A percentile compares a stretch with the other conserved stretches of the same genome.
Evolutionary conservation across 2,329 filamentous ascomycete species (phyloP).

Genomic region (Eutypella sp.): DNA sequence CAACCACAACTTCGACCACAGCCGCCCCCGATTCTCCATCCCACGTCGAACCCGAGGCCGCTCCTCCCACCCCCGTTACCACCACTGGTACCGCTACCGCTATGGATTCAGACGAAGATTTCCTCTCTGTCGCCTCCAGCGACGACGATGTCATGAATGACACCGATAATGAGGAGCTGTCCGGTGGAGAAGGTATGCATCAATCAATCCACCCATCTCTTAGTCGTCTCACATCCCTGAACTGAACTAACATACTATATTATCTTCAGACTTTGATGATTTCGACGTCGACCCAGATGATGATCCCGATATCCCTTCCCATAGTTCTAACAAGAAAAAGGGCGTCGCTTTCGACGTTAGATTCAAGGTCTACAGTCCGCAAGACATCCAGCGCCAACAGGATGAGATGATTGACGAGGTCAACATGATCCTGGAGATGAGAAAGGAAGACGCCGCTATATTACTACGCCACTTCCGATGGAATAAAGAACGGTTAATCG

Average conservation of each 20-base stretch:
- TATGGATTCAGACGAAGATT: conserved; percentile 96
- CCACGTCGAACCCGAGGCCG: conserved; percentile 31
- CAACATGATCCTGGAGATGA: conserved; percentile 82
- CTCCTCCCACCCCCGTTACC: conserved; percentile 55
- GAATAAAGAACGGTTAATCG: conserved; percentile 94
- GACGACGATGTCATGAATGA: conserved; percentile 69
- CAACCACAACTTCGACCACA: conserved; percentile 6
- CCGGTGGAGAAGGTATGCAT: conserved; percentile 44
- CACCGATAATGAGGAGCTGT: conserved; percentile 66
- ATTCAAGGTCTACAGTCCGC: conserved; percentile 74
- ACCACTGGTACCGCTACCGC: conserved; percentile 56
- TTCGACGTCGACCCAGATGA: conserved; percentile 54
- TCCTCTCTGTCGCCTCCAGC: conserved; percentile 79
- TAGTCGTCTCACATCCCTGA: background rate
- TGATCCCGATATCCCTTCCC: conserved; percentile 47
- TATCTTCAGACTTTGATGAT: conserved; percentile 49
- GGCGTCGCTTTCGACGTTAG: conserved; percentile 77
- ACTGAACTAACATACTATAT: background rate
- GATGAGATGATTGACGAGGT: conserved; percentile 84
- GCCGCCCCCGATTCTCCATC: conserved; percentile 21
- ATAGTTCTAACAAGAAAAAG: conserved; percentile 63
- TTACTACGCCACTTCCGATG: conserved; percentile 83
- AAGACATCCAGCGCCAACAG: conserved; percentile 80
- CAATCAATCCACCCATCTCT: conserved; percentile 1
- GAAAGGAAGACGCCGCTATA: conserved; percentile 85